These are phyloP conservation scores for Terana coerulea DNA, from an alignment of 768 basidiomycete genomes.

Conservation along the genomic window DNA sequence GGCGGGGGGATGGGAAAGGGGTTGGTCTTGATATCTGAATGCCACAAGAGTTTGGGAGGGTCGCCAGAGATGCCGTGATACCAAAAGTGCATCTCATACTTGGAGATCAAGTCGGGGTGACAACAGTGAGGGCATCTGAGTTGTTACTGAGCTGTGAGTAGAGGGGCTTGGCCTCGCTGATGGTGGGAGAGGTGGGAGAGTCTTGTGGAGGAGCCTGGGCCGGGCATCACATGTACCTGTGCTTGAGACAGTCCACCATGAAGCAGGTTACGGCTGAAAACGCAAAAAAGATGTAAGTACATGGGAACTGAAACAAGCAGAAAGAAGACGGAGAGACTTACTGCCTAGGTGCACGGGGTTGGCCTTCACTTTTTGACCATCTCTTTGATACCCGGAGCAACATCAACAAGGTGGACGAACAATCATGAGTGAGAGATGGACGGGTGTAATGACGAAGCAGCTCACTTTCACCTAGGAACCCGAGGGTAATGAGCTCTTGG, in stretches of 20 bases:
- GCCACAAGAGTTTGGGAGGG: slow-evolving; percentile 29
- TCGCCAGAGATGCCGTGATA: slow-evolving; percentile 29
- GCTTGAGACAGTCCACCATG: too few relatives aligned
- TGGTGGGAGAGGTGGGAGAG: too few relatives aligned
- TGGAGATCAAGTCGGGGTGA: slow-evolving; percentile 18
- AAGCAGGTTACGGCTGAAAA: too few relatives aligned
- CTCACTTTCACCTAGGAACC: slow-evolving; percentile 20
- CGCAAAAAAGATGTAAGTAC: too few relatives aligned
- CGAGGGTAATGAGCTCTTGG: slow-evolving; percentile 12
- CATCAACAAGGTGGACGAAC: slow-evolving; percentile 22
- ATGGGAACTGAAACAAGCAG: slow-evolving; percentile 21
- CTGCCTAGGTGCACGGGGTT: slow-evolving; percentile 18
- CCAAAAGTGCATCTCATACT: slow-evolving; percentile 23
- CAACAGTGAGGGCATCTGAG: slow-evolving; percentile 15
- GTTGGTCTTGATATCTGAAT: slow-evolving; percentile 25
- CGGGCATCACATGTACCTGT: too few relatives aligned
- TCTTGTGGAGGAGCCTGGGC: too few relatives aligned
- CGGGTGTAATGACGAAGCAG: slow-evolving; percentile 13
- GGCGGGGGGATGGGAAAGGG: slow-evolving; percentile 23
- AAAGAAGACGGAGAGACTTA: slow-evolving; percentile 20
- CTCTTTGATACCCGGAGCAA: slow-evolving; percentile 12
- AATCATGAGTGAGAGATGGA: slow-evolving; percentile 17
- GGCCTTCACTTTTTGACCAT: slow-evolving; percentile 22
- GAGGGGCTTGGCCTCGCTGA: too few relatives aligned
- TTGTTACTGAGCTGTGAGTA: too few relatives aligned